Conservation (phyloP, 2,329 filamentous ascomycete species). For the Escovopsis sp. region DNA sequence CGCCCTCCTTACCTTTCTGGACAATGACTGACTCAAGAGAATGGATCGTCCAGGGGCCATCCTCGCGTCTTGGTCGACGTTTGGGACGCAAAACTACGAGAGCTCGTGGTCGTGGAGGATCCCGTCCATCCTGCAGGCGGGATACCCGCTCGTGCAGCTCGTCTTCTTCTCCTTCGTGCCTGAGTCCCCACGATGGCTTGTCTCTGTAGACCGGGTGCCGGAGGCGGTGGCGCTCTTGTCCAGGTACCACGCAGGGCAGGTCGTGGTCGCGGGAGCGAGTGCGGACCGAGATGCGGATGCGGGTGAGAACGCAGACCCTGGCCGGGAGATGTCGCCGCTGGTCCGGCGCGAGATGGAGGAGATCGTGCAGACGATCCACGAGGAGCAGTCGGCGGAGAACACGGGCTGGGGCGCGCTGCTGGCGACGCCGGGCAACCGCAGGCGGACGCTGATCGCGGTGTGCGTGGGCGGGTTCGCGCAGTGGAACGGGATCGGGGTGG, state of each 20-base stretch:
- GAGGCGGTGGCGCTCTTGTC: constrained; percentile 34
- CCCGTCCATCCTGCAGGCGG: constrained; percentile 10
- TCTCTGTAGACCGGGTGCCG: constrained; percentile 32
- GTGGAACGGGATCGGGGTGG: constrained; percentile 24
- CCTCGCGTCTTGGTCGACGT: too few relatives aligned
- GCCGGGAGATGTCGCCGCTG: constrained; percentile 15
- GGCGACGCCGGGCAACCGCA: constrained; percentile 21
- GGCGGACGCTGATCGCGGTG: constrained; percentile 25
- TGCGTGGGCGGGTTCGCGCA: constrained; percentile 27
- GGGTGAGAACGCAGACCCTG: too few relatives aligned
- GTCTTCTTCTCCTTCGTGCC: constrained; percentile 34
- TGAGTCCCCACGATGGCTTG: constrained; percentile 44
- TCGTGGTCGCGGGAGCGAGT: constrained; percentile 9
- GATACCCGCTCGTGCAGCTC: constrained; percentile 14
- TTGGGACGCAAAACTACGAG: constrained; percentile 13
- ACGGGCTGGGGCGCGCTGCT: constrained; percentile 28
- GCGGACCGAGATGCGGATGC: too few relatives aligned
- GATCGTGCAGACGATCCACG: constrained; percentile 3
- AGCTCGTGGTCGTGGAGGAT: constrained; percentile 14
- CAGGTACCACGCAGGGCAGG: constrained; percentile 35
- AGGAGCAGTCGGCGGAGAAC: constrained; percentile 12
- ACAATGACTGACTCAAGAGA: neutral
- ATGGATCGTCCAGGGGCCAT: neutral
- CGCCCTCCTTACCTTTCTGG: neutral
- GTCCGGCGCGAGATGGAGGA: constrained; percentile 4